Percentiles rank a stretch among this genome's conserved stretches.
phyloP scores from a whole-genome alignment of 1,284 basidiomycete species.

The Ustilago bromivora region DNA sequence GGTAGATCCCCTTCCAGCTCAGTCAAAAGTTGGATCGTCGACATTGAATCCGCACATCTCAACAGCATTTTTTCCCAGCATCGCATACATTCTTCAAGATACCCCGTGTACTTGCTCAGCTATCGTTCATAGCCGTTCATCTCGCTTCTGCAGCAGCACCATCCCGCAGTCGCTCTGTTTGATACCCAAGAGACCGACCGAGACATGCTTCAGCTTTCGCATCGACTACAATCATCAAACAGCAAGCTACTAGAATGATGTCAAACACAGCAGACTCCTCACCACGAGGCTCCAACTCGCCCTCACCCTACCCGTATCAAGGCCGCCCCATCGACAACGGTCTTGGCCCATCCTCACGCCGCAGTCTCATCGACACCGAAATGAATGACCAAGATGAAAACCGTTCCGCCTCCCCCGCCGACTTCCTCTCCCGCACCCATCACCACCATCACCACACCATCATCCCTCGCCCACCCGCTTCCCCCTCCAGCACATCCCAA shows the following conservation, averaged over 20 bases:
- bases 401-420: conserved; percentile 38
- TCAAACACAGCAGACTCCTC: conserved; percentile 47
- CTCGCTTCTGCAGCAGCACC: background rate
- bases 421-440: conserved; percentile 17
- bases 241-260: conserved; percentile 21
- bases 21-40: too few relatives aligned
- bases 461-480: conserved; percentile 59
- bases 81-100: too few relatives aligned
- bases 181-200: too few relatives aligned
- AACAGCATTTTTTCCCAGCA: too few relatives aligned
- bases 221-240: too few relatives aligned
- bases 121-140: too few relatives aligned
- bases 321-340: conserved; percentile 1
- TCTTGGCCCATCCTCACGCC: conserved; percentile 27
- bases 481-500: conserved; percentile 61
- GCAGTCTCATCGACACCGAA: conserved; percentile 30
- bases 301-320: conserved; percentile 44
- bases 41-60: too few relatives aligned
- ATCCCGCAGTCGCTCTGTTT: too few relatives aligned
- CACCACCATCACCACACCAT: background rate
- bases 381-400: conserved; percentile 45
- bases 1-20: too few relatives aligned
- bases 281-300: conserved; percentile 51
- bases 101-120: too few relatives aligned
- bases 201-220: conserved; percentile 1